A percentile compares a stretch with the other conserved stretches of the same genome.
These are phyloP conservation scores for Phytophthora pini DNA, from an alignment of 352 stramenopile species.

Conservation along the genomic window DNA sequence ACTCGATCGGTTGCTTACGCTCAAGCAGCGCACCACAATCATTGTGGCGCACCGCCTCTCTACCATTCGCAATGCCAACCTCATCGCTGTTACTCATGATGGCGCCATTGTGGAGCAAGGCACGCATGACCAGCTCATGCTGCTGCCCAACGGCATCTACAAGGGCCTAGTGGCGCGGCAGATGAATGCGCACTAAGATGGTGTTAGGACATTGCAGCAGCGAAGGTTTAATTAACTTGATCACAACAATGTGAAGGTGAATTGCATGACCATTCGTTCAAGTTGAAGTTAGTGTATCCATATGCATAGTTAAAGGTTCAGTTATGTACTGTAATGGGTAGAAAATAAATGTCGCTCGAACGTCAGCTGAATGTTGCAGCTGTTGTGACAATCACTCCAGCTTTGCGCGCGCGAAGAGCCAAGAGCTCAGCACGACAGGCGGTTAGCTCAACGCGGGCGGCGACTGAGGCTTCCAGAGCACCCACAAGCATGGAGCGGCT, in stretches of 20 bases:
- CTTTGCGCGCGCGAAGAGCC: slow-evolving; percentile 19
- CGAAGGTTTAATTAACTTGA: neutral
- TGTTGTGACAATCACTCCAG: slow-evolving; percentile 1
- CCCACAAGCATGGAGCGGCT: slow-evolving; percentile 34
- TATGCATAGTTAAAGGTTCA: slow-evolving; percentile 16
- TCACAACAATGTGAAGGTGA: slow-evolving; percentile 11
- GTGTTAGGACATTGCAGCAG: no score
- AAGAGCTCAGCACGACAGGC: slow-evolving; percentile 17
- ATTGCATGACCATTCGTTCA: neutral
- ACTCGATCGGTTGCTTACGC: slow-evolving; percentile 34
- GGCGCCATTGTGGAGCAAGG: slow-evolving; percentile 46
- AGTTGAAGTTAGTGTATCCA: slow-evolving; percentile 23
- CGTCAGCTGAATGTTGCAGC: slow-evolving; percentile 22
- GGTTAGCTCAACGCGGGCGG: slow-evolving; percentile 14
- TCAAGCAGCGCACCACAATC: slow-evolving; percentile 47
- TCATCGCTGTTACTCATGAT: slow-evolving; percentile 44
- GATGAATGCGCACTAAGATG: slow-evolving; percentile 34
- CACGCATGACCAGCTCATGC: slow-evolving; percentile 76
- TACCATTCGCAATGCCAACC: slow-evolving; percentile 42
- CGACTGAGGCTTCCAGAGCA: slow-evolving; percentile 3
- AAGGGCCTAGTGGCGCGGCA: slow-evolving; percentile 44
- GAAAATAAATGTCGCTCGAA: slow-evolving; percentile 7
- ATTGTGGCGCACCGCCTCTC: slow-evolving; percentile 45
- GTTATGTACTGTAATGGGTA: slow-evolving; percentile 7
- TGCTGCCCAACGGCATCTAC: slow-evolving; percentile 56